Evolutionary conservation across 768 basidiomycete genomes (phyloP).

Genomic region (Russula vinacea): DNA sequence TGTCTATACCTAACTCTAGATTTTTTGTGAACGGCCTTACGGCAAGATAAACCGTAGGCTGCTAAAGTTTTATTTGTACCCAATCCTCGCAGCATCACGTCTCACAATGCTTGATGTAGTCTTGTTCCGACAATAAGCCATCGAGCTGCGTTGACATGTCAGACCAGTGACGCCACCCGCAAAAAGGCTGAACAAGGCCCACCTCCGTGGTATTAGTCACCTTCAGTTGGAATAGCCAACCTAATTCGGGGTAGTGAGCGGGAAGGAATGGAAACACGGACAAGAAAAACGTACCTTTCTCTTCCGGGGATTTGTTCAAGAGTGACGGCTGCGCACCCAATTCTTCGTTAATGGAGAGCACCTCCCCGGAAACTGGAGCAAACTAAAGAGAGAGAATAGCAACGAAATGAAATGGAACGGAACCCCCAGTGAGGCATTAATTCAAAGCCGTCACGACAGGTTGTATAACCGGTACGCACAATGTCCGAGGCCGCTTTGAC

Average conservation of each 20-base stretch:
- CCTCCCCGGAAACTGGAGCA: constrained; percentile 84
- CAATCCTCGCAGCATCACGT: constrained; percentile 31
- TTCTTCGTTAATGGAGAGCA: constrained; percentile 73
- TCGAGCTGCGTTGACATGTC: constrained; percentile 55
- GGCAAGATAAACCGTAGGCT: not conserved
- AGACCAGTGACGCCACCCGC: constrained; percentile 10
- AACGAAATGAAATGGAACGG: not conserved
- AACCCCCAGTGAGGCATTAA: constrained; percentile 21
- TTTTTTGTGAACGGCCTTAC: not conserved
- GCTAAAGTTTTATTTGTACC: not conserved
- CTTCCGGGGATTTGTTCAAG: constrained; percentile 85
- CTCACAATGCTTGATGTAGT: constrained; percentile 65
- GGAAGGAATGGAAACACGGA: not conserved
- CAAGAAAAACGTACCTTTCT: constrained; percentile 55
- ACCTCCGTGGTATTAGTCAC: constrained; percentile 77
- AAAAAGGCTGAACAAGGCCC: constrained; percentile 28
- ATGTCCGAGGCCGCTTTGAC: constrained; percentile 97
- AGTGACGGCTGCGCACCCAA: constrained; percentile 69
- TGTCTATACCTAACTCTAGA: constrained; percentile 22
- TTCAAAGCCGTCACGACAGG: not conserved
- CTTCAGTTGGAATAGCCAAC: constrained; percentile 95
- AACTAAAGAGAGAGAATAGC: constrained; percentile 48
- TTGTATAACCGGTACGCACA: constrained; percentile 42
- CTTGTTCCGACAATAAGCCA: constrained; percentile 64
- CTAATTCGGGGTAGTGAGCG: constrained; percentile 41